phyloP scores from a whole-genome alignment of 495 filamentous ascomycete species.

The Rhizodiscina lignyota region DNA sequence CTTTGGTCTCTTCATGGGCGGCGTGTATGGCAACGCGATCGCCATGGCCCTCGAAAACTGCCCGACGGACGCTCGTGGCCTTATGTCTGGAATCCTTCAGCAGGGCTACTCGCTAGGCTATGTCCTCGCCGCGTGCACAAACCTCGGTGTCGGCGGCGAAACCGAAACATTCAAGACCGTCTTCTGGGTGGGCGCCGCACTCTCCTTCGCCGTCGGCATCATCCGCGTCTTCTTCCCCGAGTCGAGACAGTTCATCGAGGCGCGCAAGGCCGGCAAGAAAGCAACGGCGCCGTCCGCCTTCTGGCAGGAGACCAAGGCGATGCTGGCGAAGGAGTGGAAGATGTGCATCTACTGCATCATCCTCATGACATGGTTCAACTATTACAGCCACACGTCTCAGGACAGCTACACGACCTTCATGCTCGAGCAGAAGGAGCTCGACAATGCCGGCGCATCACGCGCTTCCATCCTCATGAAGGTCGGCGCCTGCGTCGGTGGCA shows the following conservation, averaged over 20 bases:
- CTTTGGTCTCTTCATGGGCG: slow-evolving; percentile 74
- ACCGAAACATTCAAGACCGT: slow-evolving; percentile 45
- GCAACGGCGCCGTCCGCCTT: slow-evolving; percentile 34
- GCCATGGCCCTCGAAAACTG: slow-evolving; percentile 68
- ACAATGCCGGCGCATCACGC: slow-evolving; percentile 41
- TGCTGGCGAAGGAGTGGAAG: slow-evolving; percentile 52
- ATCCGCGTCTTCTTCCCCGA: slow-evolving; percentile 52
- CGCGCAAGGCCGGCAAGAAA: slow-evolving; percentile 33
- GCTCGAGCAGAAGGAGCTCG: slow-evolving; percentile 46
- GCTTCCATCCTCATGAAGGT: slow-evolving; percentile 58
- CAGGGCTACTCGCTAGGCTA: slow-evolving; percentile 67
- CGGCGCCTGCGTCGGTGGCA: slow-evolving; percentile 58
- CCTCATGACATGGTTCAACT: slow-evolving; percentile 54
- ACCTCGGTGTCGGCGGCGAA: slow-evolving; percentile 43
- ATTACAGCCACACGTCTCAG: slow-evolving; percentile 50
- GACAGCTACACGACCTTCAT: slow-evolving; percentile 69
- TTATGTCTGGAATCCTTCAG: slow-evolving; percentile 65
- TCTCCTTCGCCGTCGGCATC: slow-evolving; percentile 47
- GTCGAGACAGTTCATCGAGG: slow-evolving; percentile 51
- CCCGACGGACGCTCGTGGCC: slow-evolving; percentile 47
- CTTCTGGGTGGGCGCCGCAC: slow-evolving; percentile 44
- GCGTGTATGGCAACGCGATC: slow-evolving; percentile 66
- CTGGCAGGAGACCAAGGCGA: slow-evolving; percentile 41
- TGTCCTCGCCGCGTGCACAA: slow-evolving; percentile 52
- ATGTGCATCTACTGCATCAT: slow-evolving; percentile 54